Evolutionary conservation across 2,329 filamentous ascomycete species (phyloP), one percentile per base, ranked within the genome.

Genomic region (Aspergillus puulaauensis): DNA sequence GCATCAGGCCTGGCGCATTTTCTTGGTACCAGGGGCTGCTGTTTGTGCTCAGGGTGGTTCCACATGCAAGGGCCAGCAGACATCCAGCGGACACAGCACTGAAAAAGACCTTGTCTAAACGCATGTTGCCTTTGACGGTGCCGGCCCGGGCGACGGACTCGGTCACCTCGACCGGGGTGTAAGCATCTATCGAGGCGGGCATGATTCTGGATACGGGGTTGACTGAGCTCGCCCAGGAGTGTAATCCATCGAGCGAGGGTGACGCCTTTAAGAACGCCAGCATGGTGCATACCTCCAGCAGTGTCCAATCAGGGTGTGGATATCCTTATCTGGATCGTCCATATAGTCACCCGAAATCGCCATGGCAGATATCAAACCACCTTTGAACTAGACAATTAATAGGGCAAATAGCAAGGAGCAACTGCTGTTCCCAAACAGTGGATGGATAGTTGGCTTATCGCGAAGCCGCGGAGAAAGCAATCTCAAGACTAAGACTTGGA

Each of bases 81-180:
- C 77, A 77, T 0, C 83, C 83, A 4, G 81, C 81, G 46, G 81
- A 79, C 41, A 83, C 75, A 4, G 78, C 71, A 58, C 79, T 82
- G 46, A 82, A 63, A 61, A 84, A 83, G 41, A 83, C 73, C 61
- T 83, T 84, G 64, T 82, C 78, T 4, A 79, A 69, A 9, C 80
- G 74, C 79, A 81, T 83, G 55, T 80, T 76, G 9, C 80, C 80
- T 65, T 84, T 85, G 53, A 74, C 74, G 24, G 74, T 73, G 5
- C 82, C 83, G n/a, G 79, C 74, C 11, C 80, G 76, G 1, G 77
- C 78, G 56, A 82, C 73, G 15, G 82, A 70, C 69, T 84, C 80
- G 7, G 79, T 78, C 37, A 82, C 79, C 70, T 85, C 77, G 14
- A 68, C 63, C 0, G 80, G 78, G 4, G 78, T 79, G 65, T 80